Evolutionary conservation across 2,329 filamentous ascomycete genomes (phyloP), one percentile per base, ranked within the genome.

Genomic region (Fusarium brachygibbosum): DNA sequence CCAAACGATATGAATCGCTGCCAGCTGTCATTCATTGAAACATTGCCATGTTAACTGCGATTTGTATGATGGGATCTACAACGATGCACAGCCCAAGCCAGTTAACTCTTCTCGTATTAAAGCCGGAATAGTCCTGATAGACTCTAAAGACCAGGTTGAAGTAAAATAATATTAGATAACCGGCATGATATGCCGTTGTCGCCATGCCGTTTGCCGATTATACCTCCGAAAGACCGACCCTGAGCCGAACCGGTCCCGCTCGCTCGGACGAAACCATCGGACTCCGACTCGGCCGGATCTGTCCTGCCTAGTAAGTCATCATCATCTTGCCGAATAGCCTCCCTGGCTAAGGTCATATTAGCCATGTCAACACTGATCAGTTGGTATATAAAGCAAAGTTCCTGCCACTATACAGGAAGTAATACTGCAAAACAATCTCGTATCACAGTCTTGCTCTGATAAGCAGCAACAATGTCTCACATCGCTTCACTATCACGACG

Each of bases 191-290:
- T 6, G 1, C 31, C n/a, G 6, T 35, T 5, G 42, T 34, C 13
- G 14, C 28, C 44, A 2, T 45, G 32, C 23, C 23, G 32, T 13
- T 35, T 28, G 42, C 55, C 55, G 50, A 14, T 2, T 19, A 3
- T 28, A 42, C 9, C 8, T 29, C 61, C 61, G 61, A 64, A 35
- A 16, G 16, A 6, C 61, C 61, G 61, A 44, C 21, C 1, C 0
- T 13, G 11, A 19, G 28, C 59, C 61, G 59, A 50, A 16, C 6
- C 37, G 45, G 59, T 64, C 61, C 61, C 61, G 54, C 51, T 50
- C n/a, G n/a, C 50, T 65, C 62, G 62, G 62, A 37, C 38, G 14
- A 58, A 10, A 14, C 3, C 0, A 28, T 46, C 60, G 61, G 61
- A 45, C 5, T 48, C 61, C 61, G 61, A 51, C 23, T 59, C 52